Evolutionary conservation across 2,329 filamentous ascomycete species (phyloP).

Genomic region (Calonectria hongkongensis): DNA sequence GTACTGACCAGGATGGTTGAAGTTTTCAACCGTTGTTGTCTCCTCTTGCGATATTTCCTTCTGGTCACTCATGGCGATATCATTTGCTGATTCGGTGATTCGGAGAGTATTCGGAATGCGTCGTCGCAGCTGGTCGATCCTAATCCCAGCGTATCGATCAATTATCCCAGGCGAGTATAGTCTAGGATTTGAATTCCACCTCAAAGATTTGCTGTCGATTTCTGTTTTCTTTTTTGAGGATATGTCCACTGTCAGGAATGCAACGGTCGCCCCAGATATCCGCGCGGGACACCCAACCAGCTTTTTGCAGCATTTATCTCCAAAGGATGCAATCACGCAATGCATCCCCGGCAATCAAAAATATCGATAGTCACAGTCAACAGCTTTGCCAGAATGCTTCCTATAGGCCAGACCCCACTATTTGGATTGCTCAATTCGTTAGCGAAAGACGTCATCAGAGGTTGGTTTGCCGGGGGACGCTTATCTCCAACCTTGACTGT

Average conservation of each 20-base stretch:
- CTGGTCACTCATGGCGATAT: slow-evolving; percentile 22
- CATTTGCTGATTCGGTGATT: background rate
- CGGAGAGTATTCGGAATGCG: too few species aligned
- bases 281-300: background rate
- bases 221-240: too few species aligned
- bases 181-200: background rate
- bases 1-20: slow-evolving; percentile 15
- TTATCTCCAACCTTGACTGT: slow-evolving; percentile 3
- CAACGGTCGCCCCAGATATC: background rate
- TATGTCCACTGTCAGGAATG: background rate
- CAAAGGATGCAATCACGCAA: slow-evolving; percentile 27
- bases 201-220: background rate
- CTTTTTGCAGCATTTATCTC: slow-evolving; percentile 12
- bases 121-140: background rate
- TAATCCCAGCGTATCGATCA: too few species aligned
- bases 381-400: background rate
- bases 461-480: slow-evolving; percentile 13
- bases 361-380: background rate
- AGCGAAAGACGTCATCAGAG: slow-evolving; percentile 17
- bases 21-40: slow-evolving; percentile 6
- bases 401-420: slow-evolving; percentile 20
- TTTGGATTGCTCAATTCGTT: slow-evolving; percentile 16
- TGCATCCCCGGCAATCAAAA: slow-evolving; percentile 28
- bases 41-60: slow-evolving; percentile 19
- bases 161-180: too few species aligned